These are phyloP conservation scores for Fusarium sp. DNA, from an alignment of 2,329 filamentous ascomycete genomes.

Conservation along the genomic window DNA sequence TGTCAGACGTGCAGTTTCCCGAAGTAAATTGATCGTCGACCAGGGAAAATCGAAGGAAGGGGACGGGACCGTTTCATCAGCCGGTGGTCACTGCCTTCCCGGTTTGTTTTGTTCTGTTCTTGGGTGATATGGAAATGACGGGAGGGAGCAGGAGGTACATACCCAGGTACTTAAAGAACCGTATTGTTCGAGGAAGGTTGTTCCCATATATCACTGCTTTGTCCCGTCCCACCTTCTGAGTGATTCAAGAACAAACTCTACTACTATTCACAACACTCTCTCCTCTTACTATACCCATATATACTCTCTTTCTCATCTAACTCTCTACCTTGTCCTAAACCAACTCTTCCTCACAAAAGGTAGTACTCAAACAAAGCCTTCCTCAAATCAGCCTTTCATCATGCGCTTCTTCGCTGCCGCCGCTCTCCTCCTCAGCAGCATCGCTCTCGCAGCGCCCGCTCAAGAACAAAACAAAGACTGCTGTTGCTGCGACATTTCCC, in stretches of 20 bases:
- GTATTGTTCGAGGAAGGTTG: not conserved
- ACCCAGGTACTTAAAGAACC: slow-evolving; percentile 16
- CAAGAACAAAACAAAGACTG: slow-evolving; percentile 37
- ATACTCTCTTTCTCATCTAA: not conserved
- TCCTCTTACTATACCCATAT: not conserved
- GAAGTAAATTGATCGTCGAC: slow-evolving; percentile 17
- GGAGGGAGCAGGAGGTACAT: not conserved
- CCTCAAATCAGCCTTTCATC: not conserved
- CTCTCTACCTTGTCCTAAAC: not conserved
- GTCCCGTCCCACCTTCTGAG: not conserved
- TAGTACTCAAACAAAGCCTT: not conserved
- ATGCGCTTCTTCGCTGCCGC: slow-evolving; percentile 46
- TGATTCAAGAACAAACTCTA: slow-evolving; percentile 17
- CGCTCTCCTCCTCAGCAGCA: slow-evolving; percentile 40
- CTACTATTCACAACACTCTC: slow-evolving; percentile 12
- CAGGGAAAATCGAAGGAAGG: slow-evolving; percentile 5
- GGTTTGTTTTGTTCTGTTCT: slow-evolving; percentile 15
- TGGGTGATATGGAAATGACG: not conserved
- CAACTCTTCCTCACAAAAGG: not conserved
- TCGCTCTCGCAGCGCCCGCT: slow-evolving; percentile 38
- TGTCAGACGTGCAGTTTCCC: slow-evolving; percentile 19
- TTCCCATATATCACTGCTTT: slow-evolving; percentile 1
- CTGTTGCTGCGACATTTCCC: slow-evolving; percentile 52
- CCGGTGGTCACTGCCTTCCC: slow-evolving; percentile 24
- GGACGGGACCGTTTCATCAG: slow-evolving; percentile 22